These are phyloP conservation scores for Aspergillus sp. DNA, from an alignment of 2,329 filamentous ascomycete species.

Conservation along the genomic window DNA sequence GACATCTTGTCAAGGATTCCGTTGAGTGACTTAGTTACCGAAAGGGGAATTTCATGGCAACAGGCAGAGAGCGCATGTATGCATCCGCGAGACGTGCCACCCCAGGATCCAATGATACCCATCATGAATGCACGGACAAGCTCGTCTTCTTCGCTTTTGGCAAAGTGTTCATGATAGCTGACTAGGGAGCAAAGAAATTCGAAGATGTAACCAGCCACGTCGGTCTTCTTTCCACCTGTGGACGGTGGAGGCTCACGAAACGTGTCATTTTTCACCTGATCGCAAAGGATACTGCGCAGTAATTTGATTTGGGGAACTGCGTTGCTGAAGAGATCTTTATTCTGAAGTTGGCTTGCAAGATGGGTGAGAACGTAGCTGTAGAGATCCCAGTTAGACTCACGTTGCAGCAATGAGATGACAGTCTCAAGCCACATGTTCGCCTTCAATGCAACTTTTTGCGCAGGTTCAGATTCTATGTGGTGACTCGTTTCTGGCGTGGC, in stretches of 20 bases:
- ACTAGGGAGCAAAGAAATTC: conserved; percentile 84
- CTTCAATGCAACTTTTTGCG: conserved; percentile 55
- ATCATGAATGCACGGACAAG: conserved; percentile 83
- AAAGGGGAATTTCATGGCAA: conserved; percentile 88
- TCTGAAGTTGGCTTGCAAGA: conserved; percentile 82
- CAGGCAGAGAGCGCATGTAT: conserved; percentile 94
- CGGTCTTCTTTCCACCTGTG: conserved; percentile 80
- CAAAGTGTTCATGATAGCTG: conserved; percentile 84
- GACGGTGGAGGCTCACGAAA: conserved; percentile 79
- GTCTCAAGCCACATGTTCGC: conserved; percentile 74
- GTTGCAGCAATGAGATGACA: conserved; percentile 71
- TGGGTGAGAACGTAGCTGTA: conserved; percentile 90
- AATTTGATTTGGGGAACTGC: conserved; percentile 74
- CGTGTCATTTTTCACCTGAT: conserved; percentile 74
- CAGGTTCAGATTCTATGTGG: conserved; percentile 25
- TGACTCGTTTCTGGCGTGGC: conserved; percentile 40
- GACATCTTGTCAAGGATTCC: conserved; percentile 91
- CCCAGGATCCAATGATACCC: conserved; percentile 75
- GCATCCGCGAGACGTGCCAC: conserved; percentile 85
- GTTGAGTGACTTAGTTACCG: conserved; percentile 81
- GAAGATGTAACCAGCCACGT: conserved; percentile 86
- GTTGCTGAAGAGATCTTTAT: conserved; percentile 79
- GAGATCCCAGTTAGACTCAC: conserved; percentile 82
- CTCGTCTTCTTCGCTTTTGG: conserved; percentile 83
- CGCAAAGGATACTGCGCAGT: conserved; percentile 74